Percentiles rank a stretch among this genome's conserved stretches.
Evolutionary conservation across 1,139 yeast species (phyloP).

Genomic region (Saccharomycopsis hybrid): DNA sequence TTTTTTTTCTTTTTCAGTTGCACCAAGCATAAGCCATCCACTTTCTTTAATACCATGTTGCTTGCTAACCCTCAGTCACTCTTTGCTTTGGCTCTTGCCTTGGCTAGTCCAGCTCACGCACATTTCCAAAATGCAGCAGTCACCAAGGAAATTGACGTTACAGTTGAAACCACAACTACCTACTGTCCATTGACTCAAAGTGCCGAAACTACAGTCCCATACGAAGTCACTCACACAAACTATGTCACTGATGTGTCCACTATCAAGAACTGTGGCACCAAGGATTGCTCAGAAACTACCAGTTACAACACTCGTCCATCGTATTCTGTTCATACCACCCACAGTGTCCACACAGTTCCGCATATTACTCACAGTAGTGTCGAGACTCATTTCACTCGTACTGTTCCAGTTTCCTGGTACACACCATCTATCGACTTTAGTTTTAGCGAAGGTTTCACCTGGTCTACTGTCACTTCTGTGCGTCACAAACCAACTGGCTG

Average conservation of each 20-base stretch:
- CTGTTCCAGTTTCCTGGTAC: neutral
- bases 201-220: neutral
- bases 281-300: neutral
- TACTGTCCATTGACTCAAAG: constrained; percentile 8
- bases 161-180: constrained; percentile 4
- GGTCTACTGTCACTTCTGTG: neutral
- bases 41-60: too few relatives aligned
- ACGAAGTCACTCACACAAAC: neutral
- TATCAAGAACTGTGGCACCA: constrained; percentile 10
- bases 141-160: neutral
- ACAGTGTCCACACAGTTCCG: neutral
- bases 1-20: too few relatives aligned
- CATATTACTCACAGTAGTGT: neutral
- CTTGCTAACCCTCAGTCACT: too few relatives aligned
- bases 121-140: constrained; percentile 4
- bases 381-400: constrained; percentile 1
- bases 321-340: neutral
- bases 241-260: constrained; percentile 5
- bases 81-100: neutral
- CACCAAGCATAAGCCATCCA: too few relatives aligned
- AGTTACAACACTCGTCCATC: neutral
- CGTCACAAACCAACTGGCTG: neutral
- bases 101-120: neutral
- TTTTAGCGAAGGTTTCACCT: neutral
- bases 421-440: constrained; percentile 2